These are phyloP conservation scores for Omphalea diandra DNA, from an alignment of 441 rosid species.

Conservation along the genomic window DNA sequence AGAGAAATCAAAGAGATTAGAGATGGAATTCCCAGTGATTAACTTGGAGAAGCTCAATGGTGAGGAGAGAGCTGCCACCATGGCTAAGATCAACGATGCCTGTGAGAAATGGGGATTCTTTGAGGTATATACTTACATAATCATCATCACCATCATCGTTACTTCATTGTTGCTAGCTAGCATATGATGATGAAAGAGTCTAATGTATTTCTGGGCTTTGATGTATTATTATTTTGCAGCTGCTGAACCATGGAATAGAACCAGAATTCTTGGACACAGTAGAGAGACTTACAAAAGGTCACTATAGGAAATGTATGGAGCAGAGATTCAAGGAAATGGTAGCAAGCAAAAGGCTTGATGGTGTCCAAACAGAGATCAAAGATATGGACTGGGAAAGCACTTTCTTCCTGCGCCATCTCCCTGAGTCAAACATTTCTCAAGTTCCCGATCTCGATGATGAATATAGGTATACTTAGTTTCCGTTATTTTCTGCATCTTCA, in stretches of 20 bases:
- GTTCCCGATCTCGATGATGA: conserved; percentile 72
- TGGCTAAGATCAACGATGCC: conserved; percentile 76
- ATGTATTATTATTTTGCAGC: conserved; percentile 27
- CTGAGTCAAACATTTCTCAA: conserved; percentile 58
- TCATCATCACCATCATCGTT: too few species aligned
- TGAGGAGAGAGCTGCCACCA: conserved; percentile 50
- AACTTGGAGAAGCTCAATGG: conserved; percentile 64
- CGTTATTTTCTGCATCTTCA: too few species aligned
- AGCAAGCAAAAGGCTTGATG: conserved; percentile 60
- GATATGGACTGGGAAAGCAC: conserved; percentile 97
- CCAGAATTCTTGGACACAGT: conserved; percentile 63
- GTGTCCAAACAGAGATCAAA: conserved; percentile 52
- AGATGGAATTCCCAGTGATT: conserved; percentile 80
- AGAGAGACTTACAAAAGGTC: conserved; percentile 73
- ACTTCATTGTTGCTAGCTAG: too few species aligned
- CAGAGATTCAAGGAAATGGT: conserved; percentile 74
- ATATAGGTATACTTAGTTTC: too few species aligned
- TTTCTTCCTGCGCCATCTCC: conserved; percentile 71
- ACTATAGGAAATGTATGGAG: conserved; percentile 81
- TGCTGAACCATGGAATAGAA: conserved; percentile 71
- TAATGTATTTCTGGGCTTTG: not conserved
- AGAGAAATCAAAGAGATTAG: not conserved
- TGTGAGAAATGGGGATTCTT: conserved; percentile 95
- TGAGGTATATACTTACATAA: conserved; percentile 71
- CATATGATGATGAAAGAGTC: not conserved